Evolutionary conservation across 2,329 filamentous ascomycete genomes (phyloP).

Genomic region (Aspergillus nomiae): DNA sequence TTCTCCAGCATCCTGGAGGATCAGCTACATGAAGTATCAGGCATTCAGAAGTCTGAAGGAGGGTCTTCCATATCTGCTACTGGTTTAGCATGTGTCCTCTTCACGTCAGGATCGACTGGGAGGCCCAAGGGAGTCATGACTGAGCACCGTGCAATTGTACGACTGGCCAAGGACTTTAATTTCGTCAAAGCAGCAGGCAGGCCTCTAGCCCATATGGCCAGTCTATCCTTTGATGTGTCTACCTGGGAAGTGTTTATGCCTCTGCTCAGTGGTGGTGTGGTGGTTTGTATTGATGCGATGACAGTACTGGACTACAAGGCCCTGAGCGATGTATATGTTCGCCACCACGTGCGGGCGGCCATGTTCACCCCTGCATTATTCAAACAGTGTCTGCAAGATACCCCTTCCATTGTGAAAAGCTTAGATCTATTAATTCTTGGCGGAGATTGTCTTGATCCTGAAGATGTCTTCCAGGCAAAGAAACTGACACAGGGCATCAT

Average conservation of each 20-base stretch:
- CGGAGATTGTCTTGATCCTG: not conserved
- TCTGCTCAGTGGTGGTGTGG: not conserved
- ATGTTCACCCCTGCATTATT: not conserved
- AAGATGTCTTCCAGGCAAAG: not conserved
- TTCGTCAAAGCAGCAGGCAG: not conserved
- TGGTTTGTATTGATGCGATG: not conserved
- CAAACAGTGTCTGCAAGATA: not conserved
- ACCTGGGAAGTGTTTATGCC: not conserved
- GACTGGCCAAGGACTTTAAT: not conserved
- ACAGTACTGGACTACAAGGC: not conserved
- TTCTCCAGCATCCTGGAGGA: not conserved
- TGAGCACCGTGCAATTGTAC: not conserved
- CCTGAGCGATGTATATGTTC: not conserved
- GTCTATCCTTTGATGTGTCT: not conserved
- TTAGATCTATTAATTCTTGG: not conserved
- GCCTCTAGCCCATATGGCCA: not conserved
- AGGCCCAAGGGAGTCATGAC: not conserved
- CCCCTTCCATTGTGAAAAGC: not conserved
- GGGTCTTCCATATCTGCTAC: not conserved
- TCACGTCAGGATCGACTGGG: not conserved
- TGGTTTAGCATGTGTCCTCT: not conserved
- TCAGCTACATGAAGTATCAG: not conserved
- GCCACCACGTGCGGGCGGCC: not conserved
- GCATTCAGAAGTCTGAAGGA: no score
- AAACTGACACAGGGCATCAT: not conserved